Conservation (phyloP, 306 rosid genomes). For the Alnus glutinosa region DNA sequence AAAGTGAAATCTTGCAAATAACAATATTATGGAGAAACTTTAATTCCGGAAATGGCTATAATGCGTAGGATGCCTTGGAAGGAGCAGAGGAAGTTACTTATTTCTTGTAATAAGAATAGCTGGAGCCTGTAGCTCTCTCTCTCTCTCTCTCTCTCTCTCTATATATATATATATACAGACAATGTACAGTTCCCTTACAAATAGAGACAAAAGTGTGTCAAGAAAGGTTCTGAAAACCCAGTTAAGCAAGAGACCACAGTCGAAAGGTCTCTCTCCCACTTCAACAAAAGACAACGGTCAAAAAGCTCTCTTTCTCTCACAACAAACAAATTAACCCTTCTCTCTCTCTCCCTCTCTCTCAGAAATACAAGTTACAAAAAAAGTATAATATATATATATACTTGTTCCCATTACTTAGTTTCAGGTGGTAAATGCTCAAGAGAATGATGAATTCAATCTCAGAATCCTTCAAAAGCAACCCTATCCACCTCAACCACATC, state of each 20-base stretch:
- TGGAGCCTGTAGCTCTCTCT: not conserved
- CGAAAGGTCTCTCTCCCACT: not conserved
- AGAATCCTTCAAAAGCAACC: slow-evolving; percentile 13
- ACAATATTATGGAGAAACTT: no score
- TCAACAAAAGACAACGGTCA: not conserved
- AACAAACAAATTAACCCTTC: not conserved
- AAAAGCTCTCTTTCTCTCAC: not conserved
- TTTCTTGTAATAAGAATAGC: not conserved
- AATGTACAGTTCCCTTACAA: not conserved
- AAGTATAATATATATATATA: no score
- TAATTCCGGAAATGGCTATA: not conserved
- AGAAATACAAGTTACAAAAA: not conserved
- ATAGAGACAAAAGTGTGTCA: not conserved
- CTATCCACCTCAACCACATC: slow-evolving; percentile 12
- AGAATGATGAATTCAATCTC: slow-evolving; percentile 16
- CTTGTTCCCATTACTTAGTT: not conserved
- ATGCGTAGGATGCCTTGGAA: not conserved
- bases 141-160: no score
- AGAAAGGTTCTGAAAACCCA: not conserved
- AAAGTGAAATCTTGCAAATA: no score
- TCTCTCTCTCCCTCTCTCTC: not conserved
- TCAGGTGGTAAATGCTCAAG: not conserved
- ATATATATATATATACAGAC: no score
- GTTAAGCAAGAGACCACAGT: not conserved
- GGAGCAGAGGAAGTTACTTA: not conserved